A percentile compares a stretch with the other conserved stretches of the same genome.
Conservation (phyloP, 1,284 basidiomycete genomes). For the Ustilago trichophora region DNA sequence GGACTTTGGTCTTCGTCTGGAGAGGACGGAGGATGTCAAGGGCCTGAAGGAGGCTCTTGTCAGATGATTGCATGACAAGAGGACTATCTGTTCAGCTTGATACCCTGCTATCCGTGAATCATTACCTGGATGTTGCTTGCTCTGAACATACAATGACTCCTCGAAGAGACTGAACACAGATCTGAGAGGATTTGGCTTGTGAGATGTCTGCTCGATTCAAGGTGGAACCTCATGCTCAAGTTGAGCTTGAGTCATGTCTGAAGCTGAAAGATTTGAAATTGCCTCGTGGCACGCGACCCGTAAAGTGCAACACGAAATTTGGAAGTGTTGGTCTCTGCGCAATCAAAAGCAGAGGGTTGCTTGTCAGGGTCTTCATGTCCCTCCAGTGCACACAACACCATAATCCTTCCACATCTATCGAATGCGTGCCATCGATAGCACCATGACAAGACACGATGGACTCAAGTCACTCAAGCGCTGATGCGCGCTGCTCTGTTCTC, state of each 20-base stretch:
- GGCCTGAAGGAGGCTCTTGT: conserved; percentile 72
- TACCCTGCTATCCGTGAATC: conserved; percentile 18
- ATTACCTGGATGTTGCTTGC: no score
- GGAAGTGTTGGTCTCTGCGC: conserved; percentile 10
- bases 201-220: no score
- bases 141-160: not conserved
- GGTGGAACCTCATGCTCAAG: no score
- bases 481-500: conserved; percentile 16
- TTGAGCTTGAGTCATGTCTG: not conserved
- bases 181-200: no score
- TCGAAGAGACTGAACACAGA: no score
- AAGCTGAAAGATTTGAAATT: not conserved
- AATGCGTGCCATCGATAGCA: not conserved
- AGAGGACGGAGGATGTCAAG: conserved; percentile 72
- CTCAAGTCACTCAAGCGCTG: not conserved
- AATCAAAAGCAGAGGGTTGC: not conserved
- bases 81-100: not conserved
- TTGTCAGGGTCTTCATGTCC: conserved; percentile 16
- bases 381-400: no score
- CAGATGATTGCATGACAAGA: not conserved
- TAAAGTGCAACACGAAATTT: conserved; percentile 10
- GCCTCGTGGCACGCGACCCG: conserved; percentile 2
- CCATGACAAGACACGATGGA: conserved; percentile 9
- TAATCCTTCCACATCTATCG: no score
- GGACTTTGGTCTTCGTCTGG: conserved; percentile 74